Evolutionary conservation across 2,329 filamentous ascomycete species (phyloP).

Genomic region (Tolypocladium tundrense): DNA sequence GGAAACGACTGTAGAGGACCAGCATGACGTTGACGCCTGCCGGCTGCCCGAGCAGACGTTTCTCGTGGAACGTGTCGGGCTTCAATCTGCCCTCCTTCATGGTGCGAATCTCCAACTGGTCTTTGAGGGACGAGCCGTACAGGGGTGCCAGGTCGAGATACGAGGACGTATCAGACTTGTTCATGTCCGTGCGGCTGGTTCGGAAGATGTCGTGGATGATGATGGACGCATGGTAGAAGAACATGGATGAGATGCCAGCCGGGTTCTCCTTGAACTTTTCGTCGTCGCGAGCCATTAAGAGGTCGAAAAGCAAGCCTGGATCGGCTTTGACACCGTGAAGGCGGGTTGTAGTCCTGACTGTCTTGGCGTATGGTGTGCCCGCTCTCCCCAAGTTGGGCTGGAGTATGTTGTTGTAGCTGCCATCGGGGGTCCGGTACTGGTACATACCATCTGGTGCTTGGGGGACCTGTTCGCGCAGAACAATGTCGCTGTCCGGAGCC

Average conservation of each 20-base stretch:
- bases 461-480: constrained; percentile 24
- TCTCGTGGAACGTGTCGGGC: constrained; percentile 59
- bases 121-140: constrained; percentile 56
- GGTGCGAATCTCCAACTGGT: constrained; percentile 54
- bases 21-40: constrained; percentile 58
- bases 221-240: constrained; percentile 67
- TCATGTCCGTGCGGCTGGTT: constrained; percentile 47
- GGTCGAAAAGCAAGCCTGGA: constrained; percentile 57
- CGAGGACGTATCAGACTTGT: constrained; percentile 57
- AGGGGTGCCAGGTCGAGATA: constrained; percentile 66
- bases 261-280: constrained; percentile 50
- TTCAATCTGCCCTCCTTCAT: constrained; percentile 59
- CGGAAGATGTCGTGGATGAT: constrained; percentile 27
- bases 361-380: constrained; percentile 57
- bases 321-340: constrained; percentile 54
- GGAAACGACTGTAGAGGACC: constrained; percentile 60
- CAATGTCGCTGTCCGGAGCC: constrained; percentile 24
- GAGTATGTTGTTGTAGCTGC: constrained; percentile 44
- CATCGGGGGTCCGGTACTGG: constrained; percentile 26
- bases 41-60: constrained; percentile 54
- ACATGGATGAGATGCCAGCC: constrained; percentile 61
- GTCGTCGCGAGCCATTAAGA: constrained; percentile 48
- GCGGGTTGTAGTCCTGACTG: constrained; percentile 46
- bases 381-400: constrained; percentile 55
- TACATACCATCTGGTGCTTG: constrained; percentile 24